Percentiles rank a stretch among this genome's conserved stretches.
Evolutionary conservation across 306 rosid genomes (phyloP).

Genomic region (Vicia faba): DNA sequence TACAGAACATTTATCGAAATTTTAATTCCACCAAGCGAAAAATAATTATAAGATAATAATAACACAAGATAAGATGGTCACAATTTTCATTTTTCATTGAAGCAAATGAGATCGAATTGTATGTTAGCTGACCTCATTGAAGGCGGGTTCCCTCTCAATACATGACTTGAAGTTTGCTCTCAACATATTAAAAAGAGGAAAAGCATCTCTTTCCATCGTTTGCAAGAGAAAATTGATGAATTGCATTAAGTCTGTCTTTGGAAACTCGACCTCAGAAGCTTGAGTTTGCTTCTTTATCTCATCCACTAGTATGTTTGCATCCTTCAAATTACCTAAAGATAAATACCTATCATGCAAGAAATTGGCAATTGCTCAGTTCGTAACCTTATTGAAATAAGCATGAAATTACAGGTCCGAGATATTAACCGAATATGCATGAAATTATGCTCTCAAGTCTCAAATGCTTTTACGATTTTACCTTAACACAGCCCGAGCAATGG

Average conservation of each 20-base stretch:
- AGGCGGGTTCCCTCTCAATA: conserved; percentile 78
- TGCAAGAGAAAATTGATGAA: conserved; percentile 71
- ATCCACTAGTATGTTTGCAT: conserved; percentile 77
- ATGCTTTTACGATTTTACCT: conserved; percentile 60
- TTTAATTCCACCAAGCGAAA: conserved; percentile 13
- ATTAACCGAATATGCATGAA: not conserved
- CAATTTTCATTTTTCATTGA: conserved; percentile 3
- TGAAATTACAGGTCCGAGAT: conserved; percentile 14
- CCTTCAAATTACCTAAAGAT: conserved; percentile 79
- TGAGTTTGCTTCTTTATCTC: conserved; percentile 72
- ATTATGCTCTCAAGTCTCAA: conserved; percentile 15
- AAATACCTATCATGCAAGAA: conserved; percentile 63
- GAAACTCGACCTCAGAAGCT: conserved; percentile 54
- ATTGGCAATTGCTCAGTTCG: conserved; percentile 12
- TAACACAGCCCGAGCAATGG: conserved; percentile 82
- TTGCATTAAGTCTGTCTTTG: conserved; percentile 73
- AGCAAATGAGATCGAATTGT: conserved; percentile 12
- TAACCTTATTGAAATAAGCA: conserved; percentile 28
- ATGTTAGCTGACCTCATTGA: conserved; percentile 69
- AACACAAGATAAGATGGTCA: conserved; percentile 2
- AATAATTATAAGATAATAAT: conserved; percentile 21
- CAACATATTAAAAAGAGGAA: conserved; percentile 87
- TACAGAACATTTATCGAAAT: conserved; percentile 8
- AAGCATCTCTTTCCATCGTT: conserved; percentile 94
- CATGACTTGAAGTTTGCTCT: conserved; percentile 63